Evolutionary conservation across 257 asterid genomes (phyloP), one percentile per base, ranked within the genome.

Genomic region (Nicotiana obtusifolia): DNA sequence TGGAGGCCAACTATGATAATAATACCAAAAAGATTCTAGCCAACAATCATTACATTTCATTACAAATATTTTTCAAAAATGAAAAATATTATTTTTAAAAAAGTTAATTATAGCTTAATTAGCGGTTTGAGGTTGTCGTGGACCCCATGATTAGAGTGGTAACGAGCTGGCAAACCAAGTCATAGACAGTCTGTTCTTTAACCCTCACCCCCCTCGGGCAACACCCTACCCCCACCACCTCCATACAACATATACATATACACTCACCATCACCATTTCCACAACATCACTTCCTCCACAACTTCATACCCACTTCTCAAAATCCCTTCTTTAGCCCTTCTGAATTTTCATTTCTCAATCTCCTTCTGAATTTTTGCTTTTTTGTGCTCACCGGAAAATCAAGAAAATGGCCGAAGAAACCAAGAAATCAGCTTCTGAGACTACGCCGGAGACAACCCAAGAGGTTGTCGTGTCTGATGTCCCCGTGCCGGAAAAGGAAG

Each of bases 341-440:
- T 62, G 49, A 35, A 5, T 33, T 20, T 61, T 35, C 35, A 54
- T 41, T 26, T 20, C 68, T 76, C 17, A 26, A 37, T 60, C 7
- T 53, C 64, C 69, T 66, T 44, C 41, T 49, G 7, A 16, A 20
- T 77, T 22, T 56, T 82, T 68, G 16, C 71, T 0, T n/a, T 62
- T 59, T 49, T 65, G 37, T 54, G 62, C 1, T 64, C n/a, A 65
- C 35, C 49, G 35, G 16, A 20, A 54, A 80, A 78, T 24, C 22
- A 44, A 24, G 77, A 73, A 37, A 57, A 91, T 91, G 96, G 92
- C 93, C 20, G 87, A 81, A 83, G 93, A 90, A 83, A 88, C 89
- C 24, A 88, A 87, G 85, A 85, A 83, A 6, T 22, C 88, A 35
- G 59, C 83, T 41, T 28, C 86, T 19, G 92, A 83, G 33, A 76